These are phyloP conservation scores for Solanum ahanhuiri DNA, from an alignment of 257 asterid genomes.

Conservation along the genomic window DNA sequence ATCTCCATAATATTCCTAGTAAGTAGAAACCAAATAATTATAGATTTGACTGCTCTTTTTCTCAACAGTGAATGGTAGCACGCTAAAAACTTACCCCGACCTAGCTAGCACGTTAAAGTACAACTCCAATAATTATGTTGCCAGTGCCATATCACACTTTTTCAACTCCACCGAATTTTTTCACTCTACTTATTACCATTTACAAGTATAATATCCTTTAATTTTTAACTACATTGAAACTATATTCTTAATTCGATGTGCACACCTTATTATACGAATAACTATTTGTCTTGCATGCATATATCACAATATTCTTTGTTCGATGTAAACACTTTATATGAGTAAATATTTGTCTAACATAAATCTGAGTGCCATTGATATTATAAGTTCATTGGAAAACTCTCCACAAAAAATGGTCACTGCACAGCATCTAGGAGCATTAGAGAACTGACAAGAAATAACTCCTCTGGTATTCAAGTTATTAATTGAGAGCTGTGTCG, in stretches of 20 bases:
- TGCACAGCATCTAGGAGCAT: neutral
- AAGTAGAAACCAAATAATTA: neutral
- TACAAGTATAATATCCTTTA: too few relatives aligned
- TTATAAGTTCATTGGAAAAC: neutral
- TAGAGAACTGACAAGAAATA: neutral
- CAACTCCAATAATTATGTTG: neutral
- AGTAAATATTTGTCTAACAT: neutral
- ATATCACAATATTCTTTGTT: neutral
- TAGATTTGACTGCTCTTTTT: neutral
- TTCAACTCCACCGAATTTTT: neutral
- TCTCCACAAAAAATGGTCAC: neutral
- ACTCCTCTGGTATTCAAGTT: neutral
- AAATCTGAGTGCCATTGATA: neutral
- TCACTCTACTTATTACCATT: neutral
- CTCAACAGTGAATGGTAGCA: neutral
- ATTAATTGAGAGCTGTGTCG: neutral
- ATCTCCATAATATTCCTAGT: neutral
- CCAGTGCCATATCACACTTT: neutral
- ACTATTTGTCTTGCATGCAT: too few relatives aligned
- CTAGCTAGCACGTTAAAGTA: neutral
- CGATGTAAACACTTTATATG: neutral
- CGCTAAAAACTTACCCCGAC: neutral
- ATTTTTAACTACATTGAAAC: too few relatives aligned
- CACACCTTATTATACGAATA: too few relatives aligned
- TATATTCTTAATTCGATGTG: too few relatives aligned